These are phyloP conservation scores for Penicillium hordei DNA, from an alignment of 2,329 filamentous ascomycete genomes.

Conservation along the genomic window DNA sequence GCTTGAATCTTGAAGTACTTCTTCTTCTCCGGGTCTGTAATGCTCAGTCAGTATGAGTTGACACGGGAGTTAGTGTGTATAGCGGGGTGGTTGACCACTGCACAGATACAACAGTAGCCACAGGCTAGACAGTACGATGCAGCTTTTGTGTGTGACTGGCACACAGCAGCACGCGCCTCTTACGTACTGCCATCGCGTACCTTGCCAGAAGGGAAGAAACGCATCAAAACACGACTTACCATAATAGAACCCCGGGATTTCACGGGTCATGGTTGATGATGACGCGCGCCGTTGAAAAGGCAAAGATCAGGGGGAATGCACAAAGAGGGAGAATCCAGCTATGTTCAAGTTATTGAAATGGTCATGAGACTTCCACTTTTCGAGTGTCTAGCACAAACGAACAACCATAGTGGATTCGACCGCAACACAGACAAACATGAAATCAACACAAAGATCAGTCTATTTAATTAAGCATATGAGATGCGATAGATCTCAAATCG, in stretches of 20 bases:
- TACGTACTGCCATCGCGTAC: background rate
- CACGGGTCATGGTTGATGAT: conserved; percentile 26
- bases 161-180: background rate
- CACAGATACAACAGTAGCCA: background rate
- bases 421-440: background rate
- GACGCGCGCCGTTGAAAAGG: background rate
- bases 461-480: background rate
- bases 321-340: background rate
- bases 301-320: background rate
- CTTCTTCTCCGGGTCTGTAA: conserved; percentile 52
- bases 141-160: background rate
- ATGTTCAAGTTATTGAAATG: conserved; percentile 1
- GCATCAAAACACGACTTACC: conserved; percentile 22
- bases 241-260: conserved; percentile 38
- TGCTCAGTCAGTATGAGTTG: background rate
- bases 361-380: background rate
- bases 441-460: background rate
- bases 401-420: background rate
- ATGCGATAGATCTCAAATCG: background rate
- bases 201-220: background rate
- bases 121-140: background rate
- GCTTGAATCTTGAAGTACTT: conserved; percentile 68
- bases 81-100: background rate
- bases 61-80: background rate
- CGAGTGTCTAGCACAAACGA: conserved; percentile 2